A percentile compares a stretch with the other conserved stretches of the same genome.
These are phyloP conservation scores for Gossypium mustelinum DNA, from an alignment of 345 rosid species.

Conservation along the genomic window DNA sequence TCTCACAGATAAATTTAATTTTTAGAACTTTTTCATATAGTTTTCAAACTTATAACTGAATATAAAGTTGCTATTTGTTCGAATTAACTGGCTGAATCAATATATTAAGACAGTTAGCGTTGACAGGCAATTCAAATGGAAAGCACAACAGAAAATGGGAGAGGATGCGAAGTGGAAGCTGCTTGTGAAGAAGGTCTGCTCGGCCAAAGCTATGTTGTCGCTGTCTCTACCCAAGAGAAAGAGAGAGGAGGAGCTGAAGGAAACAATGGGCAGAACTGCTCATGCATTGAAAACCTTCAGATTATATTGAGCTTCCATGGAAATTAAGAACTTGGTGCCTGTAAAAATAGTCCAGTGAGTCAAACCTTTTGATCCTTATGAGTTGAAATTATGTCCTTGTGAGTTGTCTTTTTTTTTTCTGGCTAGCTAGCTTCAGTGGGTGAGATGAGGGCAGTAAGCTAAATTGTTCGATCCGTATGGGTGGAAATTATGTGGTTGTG, in stretches of 20 bases:
- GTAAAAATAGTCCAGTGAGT: neutral
- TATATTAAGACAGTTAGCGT: neutral
- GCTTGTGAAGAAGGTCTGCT: conserved; percentile 58
- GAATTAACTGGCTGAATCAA: too few species aligned
- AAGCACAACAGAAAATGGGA: conserved; percentile 38
- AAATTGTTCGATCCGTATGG: neutral
- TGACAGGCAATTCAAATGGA: conserved; percentile 67
- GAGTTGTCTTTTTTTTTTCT: neutral
- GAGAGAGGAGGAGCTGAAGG: conserved; percentile 33
- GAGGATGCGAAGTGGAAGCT: conserved; percentile 63
- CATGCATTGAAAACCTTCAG: conserved; percentile 20
- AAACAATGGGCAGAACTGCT: conserved; percentile 5
- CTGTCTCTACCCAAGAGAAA: conserved; percentile 54
- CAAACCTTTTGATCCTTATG: neutral
- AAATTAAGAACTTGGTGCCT: neutral
- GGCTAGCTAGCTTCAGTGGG: too few species aligned
- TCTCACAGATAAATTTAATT: too few species aligned
- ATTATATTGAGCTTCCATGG: neutral
- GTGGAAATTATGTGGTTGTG: too few species aligned
- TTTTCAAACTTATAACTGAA: too few species aligned
- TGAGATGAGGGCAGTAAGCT: neutral
- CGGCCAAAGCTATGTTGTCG: conserved; percentile 61
- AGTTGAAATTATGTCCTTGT: neutral
- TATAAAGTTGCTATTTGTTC: too few species aligned
- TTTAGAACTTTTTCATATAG: too few species aligned